Percentiles rank a stretch among this genome's conserved stretches.
Evolutionary conservation across 2,329 filamentous ascomycete genomes (phyloP).

Genomic region (Penicillium thymicola): DNA sequence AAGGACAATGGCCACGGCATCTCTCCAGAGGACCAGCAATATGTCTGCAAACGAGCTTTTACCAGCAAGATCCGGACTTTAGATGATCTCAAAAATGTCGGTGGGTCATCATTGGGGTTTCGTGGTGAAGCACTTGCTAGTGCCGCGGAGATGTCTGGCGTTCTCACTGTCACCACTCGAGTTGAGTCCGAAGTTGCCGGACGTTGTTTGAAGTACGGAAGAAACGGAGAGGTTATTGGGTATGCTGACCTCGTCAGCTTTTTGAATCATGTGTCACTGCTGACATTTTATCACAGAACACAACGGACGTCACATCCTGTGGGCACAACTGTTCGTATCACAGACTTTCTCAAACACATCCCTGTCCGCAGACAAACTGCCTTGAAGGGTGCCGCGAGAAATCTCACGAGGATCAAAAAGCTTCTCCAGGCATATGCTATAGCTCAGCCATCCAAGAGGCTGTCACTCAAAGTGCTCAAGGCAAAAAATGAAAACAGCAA

Average conservation of each 20-base stretch:
- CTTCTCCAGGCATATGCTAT: conserved; percentile 59
- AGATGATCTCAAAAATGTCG: conserved; percentile 54
- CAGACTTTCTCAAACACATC: conserved; percentile 55
- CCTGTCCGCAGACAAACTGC: conserved; percentile 59
- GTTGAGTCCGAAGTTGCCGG: conserved; percentile 57
- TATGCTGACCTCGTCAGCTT: conserved; percentile 18
- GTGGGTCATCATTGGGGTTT: conserved; percentile 60
- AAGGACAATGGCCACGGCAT: conserved; percentile 64
- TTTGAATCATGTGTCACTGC: not conserved
- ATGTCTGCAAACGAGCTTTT: conserved; percentile 57
- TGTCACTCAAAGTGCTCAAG: conserved; percentile 56
- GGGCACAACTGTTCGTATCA: conserved; percentile 59
- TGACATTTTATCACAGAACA: conserved; percentile 17
- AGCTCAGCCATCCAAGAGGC: conserved; percentile 54
- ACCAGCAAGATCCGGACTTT: conserved; percentile 63
- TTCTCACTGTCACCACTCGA: conserved; percentile 54
- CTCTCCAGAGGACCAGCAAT: conserved; percentile 50
- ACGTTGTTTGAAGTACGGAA: conserved; percentile 49
- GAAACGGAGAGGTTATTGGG: conserved; percentile 50
- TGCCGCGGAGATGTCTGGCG: conserved; percentile 56
- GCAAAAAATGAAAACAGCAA: conserved; percentile 61
- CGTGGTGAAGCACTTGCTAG: conserved; percentile 63
- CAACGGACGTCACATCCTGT: conserved; percentile 53
- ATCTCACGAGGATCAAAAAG: conserved; percentile 50
- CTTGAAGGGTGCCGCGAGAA: conserved; percentile 51